Evolutionary conservation across 441 rosid genomes (phyloP), one percentile per base, ranked within the genome.

Genomic region (Pelargonium myrrhifolium): DNA sequence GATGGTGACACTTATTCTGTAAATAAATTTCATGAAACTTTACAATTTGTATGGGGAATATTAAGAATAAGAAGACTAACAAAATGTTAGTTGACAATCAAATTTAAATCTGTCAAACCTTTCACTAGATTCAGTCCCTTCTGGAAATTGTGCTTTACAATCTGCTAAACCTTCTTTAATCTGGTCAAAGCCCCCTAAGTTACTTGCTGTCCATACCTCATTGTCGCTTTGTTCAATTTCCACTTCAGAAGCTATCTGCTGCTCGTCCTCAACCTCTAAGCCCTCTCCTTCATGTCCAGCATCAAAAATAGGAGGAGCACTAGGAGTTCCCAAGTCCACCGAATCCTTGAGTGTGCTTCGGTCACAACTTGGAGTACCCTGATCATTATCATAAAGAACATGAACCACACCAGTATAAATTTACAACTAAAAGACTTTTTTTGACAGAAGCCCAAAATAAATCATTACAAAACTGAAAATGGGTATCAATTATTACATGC

Each of bases 241-340:
- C 2, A 15, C 66, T 63, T 53, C 20, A 15, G 22, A 58, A 28
- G 47, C 68, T 60, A n/a, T 20, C 20, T 11, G 17, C 20, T 17
- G 17, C 17, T 74, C 77, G n/a, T 43, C 66, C 45, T 87, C 91
- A 60, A 74, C 71, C 21, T 49, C 79, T 71, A 77, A 74, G 68
- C 68, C 74, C 65, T 69, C 76, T 66, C 66, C 85, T 66, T 84
- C 88, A 62, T 79, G 70, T 66, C 77, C 85, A 58, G n/a, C 81
- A 72, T 82, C 93, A 77, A 79, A 65, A 15, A 91, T 86, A 64
- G 96, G 97, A 62, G 96, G 97, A 55, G 99, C 99, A 70, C 96
- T 94, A 37, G 97, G 96, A 37, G 96, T 94, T 40, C 99, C 89
- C 55, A 88, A 64, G 73, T 86, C 92, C 65, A 74, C 84, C 7